A percentile compares a stretch with the other conserved stretches of the same genome.
phyloP scores from a whole-genome alignment of 2,329 filamentous ascomycete species.

The Onygenales sp. region DNA sequence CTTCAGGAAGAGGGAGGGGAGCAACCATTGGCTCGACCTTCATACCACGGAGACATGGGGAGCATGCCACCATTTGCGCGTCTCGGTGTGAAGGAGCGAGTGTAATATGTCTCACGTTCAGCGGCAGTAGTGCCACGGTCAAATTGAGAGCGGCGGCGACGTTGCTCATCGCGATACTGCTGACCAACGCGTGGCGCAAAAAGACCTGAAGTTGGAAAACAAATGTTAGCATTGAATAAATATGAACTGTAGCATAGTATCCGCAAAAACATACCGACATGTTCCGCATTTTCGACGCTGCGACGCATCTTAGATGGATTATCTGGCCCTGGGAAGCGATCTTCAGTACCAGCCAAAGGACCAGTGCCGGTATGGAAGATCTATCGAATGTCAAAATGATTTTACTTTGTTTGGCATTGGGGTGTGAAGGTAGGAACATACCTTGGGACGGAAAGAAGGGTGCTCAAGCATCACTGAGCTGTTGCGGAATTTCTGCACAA shows the following conservation, averaged over 20 bases:
- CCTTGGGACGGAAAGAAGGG: constrained; percentile 73
- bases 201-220: constrained; percentile 44
- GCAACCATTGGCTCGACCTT: background rate
- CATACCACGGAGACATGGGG: constrained; percentile 3
- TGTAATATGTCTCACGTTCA: constrained; percentile 42
- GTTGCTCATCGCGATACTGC: constrained; percentile 64
- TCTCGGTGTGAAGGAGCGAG: constrained; percentile 4
- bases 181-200: constrained; percentile 72
- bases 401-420: background rate
- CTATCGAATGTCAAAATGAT: constrained; percentile 41
- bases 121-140: constrained; percentile 71
- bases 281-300: constrained; percentile 76
- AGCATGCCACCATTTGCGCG: background rate
- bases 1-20: background rate
- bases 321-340: constrained; percentile 67
- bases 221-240: background rate
- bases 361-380: constrained; percentile 45
- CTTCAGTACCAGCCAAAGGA: constrained; percentile 57
- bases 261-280: constrained; percentile 54
- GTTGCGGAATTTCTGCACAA: constrained; percentile 93
- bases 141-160: constrained; percentile 65
- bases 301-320: constrained; percentile 82
- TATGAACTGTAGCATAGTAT: background rate
- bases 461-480: constrained; percentile 90
- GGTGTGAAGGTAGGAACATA: constrained; percentile 25